Evolutionary conservation across 2,329 filamentous ascomycete species (phyloP), one percentile per base, ranked within the genome.

Genomic region (Fusarium solani-melongenae): DNA sequence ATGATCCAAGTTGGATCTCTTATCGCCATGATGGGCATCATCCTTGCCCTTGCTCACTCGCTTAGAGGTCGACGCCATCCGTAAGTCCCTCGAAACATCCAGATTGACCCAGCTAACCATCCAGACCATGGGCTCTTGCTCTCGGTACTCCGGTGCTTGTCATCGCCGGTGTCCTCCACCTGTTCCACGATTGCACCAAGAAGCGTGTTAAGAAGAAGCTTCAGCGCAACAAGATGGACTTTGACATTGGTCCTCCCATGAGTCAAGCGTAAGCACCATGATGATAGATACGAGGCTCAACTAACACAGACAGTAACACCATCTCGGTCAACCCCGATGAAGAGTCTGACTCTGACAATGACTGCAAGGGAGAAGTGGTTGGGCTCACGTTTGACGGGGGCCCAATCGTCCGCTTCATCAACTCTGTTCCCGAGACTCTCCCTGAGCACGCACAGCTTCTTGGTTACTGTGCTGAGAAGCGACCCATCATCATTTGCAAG

Each of bases 101-200:
- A 34, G 29, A 36, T 4, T 15, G 7, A 36, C 14, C 14, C 6
- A 7, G 15, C 33, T 24, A 31, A 41, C 63, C 66, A 51, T 33
- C 39, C 41, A 86, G 85, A 17, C 86, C 86, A 0, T 91, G 89
- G 89, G 88, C 87, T 2, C 84, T 91, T 8, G 89, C 89, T 14
- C 78, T 91, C 14, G 89, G 89, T 8, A 91, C 89, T 0, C 89
- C 89, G 0, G 88, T 91, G 3, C 83, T 91, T 10, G 88, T 91
- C 31, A 87, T 90, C 58, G 89, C 88, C 6, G 88, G 87, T 1
- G 73, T 89, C 49, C 84, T 87, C 39, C 84, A 88, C 76, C 80
- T 88, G 41, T 79, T 88, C 53, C 85, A 87, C 64, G 81, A 82
- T 61, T 82, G 78, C 69, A 80, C 81, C 10, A 79, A 76, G 38